Percentiles rank a stretch among this genome's conserved stretches.
Evolutionary conservation across 2,329 filamentous ascomycete genomes (phyloP).

Genomic region (Tolypocladium capitatum): DNA sequence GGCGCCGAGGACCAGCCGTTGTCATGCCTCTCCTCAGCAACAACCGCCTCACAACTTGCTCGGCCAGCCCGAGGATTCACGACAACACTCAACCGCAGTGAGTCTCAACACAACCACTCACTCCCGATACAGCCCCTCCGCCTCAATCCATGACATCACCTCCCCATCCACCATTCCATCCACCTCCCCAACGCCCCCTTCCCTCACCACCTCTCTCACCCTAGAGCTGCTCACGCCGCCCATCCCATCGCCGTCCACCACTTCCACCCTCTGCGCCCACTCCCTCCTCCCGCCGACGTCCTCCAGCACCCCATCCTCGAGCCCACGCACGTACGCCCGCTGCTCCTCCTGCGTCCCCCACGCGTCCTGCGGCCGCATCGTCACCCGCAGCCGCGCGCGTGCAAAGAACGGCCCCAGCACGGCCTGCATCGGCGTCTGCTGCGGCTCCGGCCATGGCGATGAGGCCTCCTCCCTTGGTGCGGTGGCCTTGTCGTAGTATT

Average conservation of each 20-base stretch:
- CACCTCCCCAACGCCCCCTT: conserved; percentile 28
- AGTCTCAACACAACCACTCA: too few relatives aligned
- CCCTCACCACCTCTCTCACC: conserved; percentile 43
- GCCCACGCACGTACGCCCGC: conserved; percentile 36
- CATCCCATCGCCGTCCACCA: conserved; percentile 35
- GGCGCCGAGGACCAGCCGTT: too few relatives aligned
- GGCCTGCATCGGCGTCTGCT: conserved; percentile 25
- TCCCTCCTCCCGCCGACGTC: conserved; percentile 37
- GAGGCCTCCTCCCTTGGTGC: neutral
- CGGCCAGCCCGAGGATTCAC: too few relatives aligned
- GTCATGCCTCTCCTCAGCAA: too few relatives aligned
- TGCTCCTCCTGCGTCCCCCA: conserved; percentile 37
- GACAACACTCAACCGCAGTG: too few relatives aligned
- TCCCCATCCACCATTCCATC: conserved; percentile 39
- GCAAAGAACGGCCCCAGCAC: conserved; percentile 52
- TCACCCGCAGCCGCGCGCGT: conserved; percentile 48
- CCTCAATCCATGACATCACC: conserved; percentile 45
- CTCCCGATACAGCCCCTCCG: conserved; percentile 40
- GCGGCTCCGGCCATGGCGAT: neutral
- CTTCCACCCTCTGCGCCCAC: conserved; percentile 48
- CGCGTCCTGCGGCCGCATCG: conserved; percentile 44
- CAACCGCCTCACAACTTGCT: too few relatives aligned
- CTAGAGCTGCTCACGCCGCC: conserved; percentile 45
- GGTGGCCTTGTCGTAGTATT: conserved; percentile 44
- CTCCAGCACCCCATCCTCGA: conserved; percentile 35